Base-by-base conservation (phyloP, 495 filamentous ascomycete species). In the Neurospora hispaniola region DNA sequence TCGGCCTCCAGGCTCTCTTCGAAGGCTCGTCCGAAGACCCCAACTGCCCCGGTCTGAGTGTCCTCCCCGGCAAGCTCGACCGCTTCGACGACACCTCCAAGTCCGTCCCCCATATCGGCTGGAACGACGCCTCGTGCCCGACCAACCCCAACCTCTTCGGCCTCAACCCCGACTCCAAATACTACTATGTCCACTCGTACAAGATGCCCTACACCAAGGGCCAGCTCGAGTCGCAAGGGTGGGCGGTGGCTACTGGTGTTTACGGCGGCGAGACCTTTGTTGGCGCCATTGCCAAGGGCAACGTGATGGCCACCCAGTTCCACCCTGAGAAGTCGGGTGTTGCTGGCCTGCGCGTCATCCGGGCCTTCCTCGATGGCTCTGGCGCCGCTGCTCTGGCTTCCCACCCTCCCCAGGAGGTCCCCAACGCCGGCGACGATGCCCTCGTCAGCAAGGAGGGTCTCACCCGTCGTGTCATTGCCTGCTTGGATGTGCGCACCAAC, bases 161-260 rank as follows among this genome's bases (percentile, higher is more conserved):
- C 54, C 80, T 99, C 69, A 80, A 86, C 62, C 89, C 92, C 5
- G 84, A 84, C 75, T 97, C 93, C 81, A 98, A 98, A 80, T 99
- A 98, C 85, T 99, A 99, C 80, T 99, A 98, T 77, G 94, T 99
- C 42, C 96, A 99, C 82, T 94, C 93, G 2, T 99, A 97, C 78
- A 95, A 94, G 71, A 90, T 90, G 23, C 91, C 90, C 0, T 94
- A 97, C 78, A 81, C 80, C 70, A 82, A 88, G 72, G 93, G 89
- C 7, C 84, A 90, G 48, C 82, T 96, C 16, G 94, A 96, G 77
- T 83, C 83, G 73, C 87, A 90, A 18, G 96, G 93, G 4, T 98
- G 96, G 94, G 89, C 88, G 2, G 91, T 98, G 16, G 96, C 96
- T 16, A 95, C 91, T 4, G 95, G 89, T 2, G 89, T 87, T 39